Percentiles rank a stretch among this genome's conserved stretches.
Conservation (phyloP, 768 basidiomycete species). For the Trametopsis cervina region DNA sequence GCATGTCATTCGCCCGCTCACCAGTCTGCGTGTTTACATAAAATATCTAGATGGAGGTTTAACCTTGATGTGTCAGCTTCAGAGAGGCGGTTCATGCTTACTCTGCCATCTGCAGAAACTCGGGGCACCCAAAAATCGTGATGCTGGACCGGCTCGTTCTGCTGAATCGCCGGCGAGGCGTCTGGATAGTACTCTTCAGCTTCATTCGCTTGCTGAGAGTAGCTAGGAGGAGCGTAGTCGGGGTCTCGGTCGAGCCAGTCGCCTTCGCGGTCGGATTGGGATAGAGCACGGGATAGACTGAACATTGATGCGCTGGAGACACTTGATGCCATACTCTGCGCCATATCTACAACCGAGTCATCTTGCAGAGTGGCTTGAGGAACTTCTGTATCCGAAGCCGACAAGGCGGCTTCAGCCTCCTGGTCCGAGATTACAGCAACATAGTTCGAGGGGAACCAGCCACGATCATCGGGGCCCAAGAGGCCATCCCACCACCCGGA, state of each 20-base stretch:
- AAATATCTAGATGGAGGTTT: conserved; percentile 91
- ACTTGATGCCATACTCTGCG: conserved; percentile 34
- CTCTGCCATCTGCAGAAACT: conserved; percentile 77
- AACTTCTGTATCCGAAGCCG: conserved; percentile 34
- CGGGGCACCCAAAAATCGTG: conserved; percentile 90
- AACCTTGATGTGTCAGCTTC: too few relatives aligned
- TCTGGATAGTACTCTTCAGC: neutral
- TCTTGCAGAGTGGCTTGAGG: conserved; percentile 16
- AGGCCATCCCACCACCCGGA: conserved; percentile 99
- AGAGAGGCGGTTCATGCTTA: conserved; percentile 32
- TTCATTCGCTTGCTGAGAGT: neutral
- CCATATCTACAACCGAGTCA: conserved; percentile 39
- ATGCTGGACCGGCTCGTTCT: conserved; percentile 24
- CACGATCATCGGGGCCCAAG: conserved; percentile 71
- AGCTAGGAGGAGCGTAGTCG: conserved; percentile 19
- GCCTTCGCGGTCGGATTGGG: conserved; percentile 35
- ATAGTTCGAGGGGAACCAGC: conserved; percentile 98
- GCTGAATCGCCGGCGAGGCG: neutral
- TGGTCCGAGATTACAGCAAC: conserved; percentile 73
- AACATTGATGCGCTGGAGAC: neutral
- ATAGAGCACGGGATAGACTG: conserved; percentile 21
- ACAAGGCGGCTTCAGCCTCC: conserved; percentile 65
- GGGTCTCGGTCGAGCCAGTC: conserved; percentile 48
- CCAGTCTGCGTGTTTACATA: conserved; percentile 91
- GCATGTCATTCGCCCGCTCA: conserved; percentile 78